Evolutionary conservation across 192 early-diverging fungal genomes (phyloP), one percentile per base, ranked within the genome.

Genomic region (Coemansia sp.): DNA sequence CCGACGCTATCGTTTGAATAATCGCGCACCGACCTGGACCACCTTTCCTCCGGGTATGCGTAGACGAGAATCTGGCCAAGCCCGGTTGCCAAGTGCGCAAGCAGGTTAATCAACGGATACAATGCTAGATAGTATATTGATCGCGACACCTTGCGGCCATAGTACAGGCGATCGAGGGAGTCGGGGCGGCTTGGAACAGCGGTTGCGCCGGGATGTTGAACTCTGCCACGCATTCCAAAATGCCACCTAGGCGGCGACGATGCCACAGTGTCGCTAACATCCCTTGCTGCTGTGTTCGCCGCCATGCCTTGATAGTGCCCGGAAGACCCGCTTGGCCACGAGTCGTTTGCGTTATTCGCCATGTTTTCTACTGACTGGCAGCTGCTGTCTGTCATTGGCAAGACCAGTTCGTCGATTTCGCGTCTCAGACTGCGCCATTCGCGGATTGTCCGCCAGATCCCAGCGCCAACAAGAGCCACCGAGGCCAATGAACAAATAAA

Each of bases 1-100:
- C 79, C 79, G 7, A 81, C 79, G 62, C 79, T 76, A 61, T 81
- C 79, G 58, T 81, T 81, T 17, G 79, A 76, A 46, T 70, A 81
- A 36, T 81, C 74, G 17, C 79, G 73, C 61, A 76, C 64, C 42
- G 73, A 76, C 54, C 64, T 65, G 14, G 79, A 72, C 79, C 79
- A 81, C 33, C 70, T 68, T 32, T 46, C 36, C 23, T 67, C 59
- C 11, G 79, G 79, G 23, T 81, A 81, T 20, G 74, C 71, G 46
- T 81, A 81, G 17, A 81, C 79, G 3, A 66, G 64, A 38, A 81
- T 81, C 65, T 81, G 79, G 0, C 79, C 79, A 45, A 81, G 15
- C 0, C 74, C 73, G 1, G 79, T 81, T 32, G 73, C 64, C 67
- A 81, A 20, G 38, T 81, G 79, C 4, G 74, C 79, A 45, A 81